Evolutionary conservation across 2,329 filamentous ascomycete species (phyloP).

Genomic region (Colletotrichum noveboracense): DNA sequence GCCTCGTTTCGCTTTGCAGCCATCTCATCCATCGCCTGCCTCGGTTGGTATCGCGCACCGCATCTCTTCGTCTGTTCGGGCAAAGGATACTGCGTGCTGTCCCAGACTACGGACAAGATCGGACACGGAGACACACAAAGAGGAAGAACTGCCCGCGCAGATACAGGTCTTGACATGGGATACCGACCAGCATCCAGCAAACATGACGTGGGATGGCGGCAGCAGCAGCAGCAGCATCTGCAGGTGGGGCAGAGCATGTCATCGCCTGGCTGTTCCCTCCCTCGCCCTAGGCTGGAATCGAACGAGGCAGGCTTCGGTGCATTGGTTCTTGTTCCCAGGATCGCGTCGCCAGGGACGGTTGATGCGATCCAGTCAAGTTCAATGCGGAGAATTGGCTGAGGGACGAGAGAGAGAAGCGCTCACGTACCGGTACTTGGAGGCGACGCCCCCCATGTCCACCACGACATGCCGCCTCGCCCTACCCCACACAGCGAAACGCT

Average conservation of each 20-base stretch:
- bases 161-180: neutral
- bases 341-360: conserved; percentile 4
- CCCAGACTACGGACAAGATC: neutral
- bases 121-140: neutral
- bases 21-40: neutral
- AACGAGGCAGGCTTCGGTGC: conserved; percentile 17
- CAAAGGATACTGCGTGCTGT: neutral
- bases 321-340: conserved; percentile 13
- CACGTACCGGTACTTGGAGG: conserved; percentile 6
- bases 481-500: conserved; percentile 21
- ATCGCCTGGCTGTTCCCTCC: conserved; percentile 4
- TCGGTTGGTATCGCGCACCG: neutral
- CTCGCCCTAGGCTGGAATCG: neutral
- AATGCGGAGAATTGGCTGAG: conserved; percentile 13
- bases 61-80: neutral
- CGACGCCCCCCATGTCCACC: neutral
- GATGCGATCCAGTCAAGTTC: conserved; percentile 21
- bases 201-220: neutral
- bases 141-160: neutral
- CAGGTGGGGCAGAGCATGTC: conserved; percentile 18
- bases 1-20: neutral
- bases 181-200: neutral
- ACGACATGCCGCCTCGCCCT: conserved; percentile 10
- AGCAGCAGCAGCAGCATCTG: neutral
- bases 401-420: neutral